Conservation (phyloP, 257 asterid genomes). For the Solanum dulcamara region DNA sequence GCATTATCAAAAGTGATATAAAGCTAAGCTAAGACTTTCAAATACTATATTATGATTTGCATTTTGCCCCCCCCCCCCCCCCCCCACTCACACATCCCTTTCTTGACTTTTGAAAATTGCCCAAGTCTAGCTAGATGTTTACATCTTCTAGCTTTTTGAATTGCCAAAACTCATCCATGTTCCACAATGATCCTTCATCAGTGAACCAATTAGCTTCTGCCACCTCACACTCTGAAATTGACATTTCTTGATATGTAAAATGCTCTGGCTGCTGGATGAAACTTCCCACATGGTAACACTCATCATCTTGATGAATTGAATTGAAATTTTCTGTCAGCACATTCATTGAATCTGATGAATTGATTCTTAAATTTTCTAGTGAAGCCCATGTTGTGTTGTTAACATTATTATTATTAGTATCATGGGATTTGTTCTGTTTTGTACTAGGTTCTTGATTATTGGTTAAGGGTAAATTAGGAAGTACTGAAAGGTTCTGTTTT, state of each 20-base stretch:
- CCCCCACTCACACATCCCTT: background rate
- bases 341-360: background rate
- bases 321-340: background rate
- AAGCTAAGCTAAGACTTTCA: background rate
- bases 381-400: background rate
- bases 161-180: conserved; percentile 58
- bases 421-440: background rate
- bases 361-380: background rate
- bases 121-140: conserved; percentile 2
- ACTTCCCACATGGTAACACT: conserved; percentile 26
- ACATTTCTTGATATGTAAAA: conserved; percentile 11
- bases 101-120: background rate
- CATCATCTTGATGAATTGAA: conserved; percentile 2
- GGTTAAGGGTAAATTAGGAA: conserved; percentile 1
- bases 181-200: conserved; percentile 40
- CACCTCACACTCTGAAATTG: conserved; percentile 28
- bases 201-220: conserved; percentile 35
- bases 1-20: background rate
- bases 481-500: conserved; percentile 9
- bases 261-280: conserved; percentile 16
- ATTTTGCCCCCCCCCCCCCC: too few relatives aligned
- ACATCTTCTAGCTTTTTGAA: conserved; percentile 23
- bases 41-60: background rate
- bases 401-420: too few relatives aligned
- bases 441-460: background rate